Base-by-base conservation (phyloP, 345 rosid species). In the Orychophragmus violaceus region DNA sequence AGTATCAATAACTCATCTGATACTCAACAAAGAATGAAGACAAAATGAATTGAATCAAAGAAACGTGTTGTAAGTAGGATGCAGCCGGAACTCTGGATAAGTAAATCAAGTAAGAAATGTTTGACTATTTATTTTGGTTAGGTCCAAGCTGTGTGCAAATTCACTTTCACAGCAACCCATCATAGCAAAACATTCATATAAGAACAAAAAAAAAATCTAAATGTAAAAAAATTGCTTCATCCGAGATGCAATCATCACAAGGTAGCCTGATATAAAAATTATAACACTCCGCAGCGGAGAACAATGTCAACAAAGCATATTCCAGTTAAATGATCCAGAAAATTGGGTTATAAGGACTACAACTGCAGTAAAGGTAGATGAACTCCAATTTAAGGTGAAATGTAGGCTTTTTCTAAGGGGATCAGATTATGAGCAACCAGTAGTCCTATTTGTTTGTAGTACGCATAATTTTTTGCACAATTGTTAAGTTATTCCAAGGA, bases 1-100 rank as follows among this genome's bases (percentile, higher is more conserved):
- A 59, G 66, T 88, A 81, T 84, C 35, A 67, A 60, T 52, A 36
- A 67, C 64, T 25, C 68, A 25, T 35, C 63, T 50, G 54, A 19
- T n/a, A 53, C 35, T 45, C 64, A 27, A 41, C 51, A 45, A n/a
- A n/a, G n/a, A n/a, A n/a, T n/a, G n/a, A n/a, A n/a, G 46, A 16
- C 16, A 14, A 3, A 41, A 16, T 16, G 8, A 39, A 8, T 16
- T 32, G 18, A 72, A 65, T 35, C 24, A 51, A 71, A 56, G 42
- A 46, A 24, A 63, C 46, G 42, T 49, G 23, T 25, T 33, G 19
- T 42, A 35, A 29, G 37, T 49, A 44, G 36, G 65, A 65, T 28
- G 46, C 24, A 45, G 41, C 30, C 52, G 30, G 42, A 35, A 36
- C 33, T 28, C 45, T 45, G 41, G 29, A 32, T 5, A 64, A 36